phyloP scores from a whole-genome alignment of 305 asterid genomes.

The Stenogyne calaminthoides region DNA sequence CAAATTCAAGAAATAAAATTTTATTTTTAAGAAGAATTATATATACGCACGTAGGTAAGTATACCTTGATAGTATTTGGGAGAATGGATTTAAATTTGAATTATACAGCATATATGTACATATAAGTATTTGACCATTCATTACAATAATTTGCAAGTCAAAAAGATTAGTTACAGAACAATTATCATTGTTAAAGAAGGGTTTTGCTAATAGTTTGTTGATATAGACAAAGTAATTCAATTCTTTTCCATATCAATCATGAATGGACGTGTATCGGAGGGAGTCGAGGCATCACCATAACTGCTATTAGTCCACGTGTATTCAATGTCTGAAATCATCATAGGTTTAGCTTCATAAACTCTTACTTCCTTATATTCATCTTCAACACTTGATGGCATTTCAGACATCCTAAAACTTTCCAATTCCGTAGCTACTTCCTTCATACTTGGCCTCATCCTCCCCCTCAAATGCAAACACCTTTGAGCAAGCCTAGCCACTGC shows the following conservation, averaged over 20 bases:
- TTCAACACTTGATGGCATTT: background rate
- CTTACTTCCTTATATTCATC: background rate
- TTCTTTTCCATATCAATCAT: background rate
- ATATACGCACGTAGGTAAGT: too few relatives aligned
- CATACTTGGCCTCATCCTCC: slow-evolving; percentile 43
- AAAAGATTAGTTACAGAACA: too few relatives aligned
- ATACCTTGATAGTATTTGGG: slow-evolving; percentile 75
- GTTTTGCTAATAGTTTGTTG: too few relatives aligned
- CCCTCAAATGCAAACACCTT: slow-evolving; percentile 21
- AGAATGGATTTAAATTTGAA: slow-evolving; percentile 70
- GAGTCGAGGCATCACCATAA: background rate
- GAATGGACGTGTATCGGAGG: background rate
- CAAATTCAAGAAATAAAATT: too few relatives aligned
- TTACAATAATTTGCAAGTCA: too few relatives aligned
- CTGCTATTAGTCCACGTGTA: slow-evolving; percentile 15
- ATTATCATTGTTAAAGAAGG: too few relatives aligned
- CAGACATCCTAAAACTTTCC: slow-evolving; percentile 29
- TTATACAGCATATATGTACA: too few relatives aligned
- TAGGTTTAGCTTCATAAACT: background rate
- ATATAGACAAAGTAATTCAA: background rate
- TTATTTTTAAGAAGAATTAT: too few relatives aligned
- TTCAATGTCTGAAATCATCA: slow-evolving; percentile 9
- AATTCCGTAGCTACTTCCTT: slow-evolving; percentile 44
- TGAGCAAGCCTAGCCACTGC: slow-evolving; percentile 4
- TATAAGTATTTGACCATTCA: too few relatives aligned